Conservation (phyloP, 2,329 filamentous ascomycete species). For the Cryphonectria carpinicola region DNA sequence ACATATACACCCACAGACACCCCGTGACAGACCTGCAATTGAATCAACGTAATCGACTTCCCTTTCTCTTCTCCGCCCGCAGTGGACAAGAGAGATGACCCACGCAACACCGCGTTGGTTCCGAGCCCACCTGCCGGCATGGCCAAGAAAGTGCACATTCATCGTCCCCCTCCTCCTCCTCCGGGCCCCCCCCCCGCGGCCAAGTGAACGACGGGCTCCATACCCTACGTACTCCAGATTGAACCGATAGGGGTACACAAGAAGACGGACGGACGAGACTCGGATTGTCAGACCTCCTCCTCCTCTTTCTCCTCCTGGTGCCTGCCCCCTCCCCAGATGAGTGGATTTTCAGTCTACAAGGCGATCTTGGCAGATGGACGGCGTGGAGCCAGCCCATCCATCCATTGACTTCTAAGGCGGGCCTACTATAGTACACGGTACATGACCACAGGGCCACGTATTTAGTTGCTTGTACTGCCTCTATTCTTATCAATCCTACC, state of each 20-base stretch:
- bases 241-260: not conserved
- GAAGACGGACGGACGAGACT: not conserved
- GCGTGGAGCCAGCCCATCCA: not conserved
- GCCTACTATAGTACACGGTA: not conserved
- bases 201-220: not conserved
- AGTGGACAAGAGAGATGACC: not conserved
- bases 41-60: not conserved
- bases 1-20: not conserved
- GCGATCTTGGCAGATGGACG: not conserved
- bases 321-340: not conserved
- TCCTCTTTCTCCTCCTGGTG: not conserved
- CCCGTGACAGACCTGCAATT: not conserved
- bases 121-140: constrained; percentile 20
- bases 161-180: constrained; percentile 12
- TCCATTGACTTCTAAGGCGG: not conserved
- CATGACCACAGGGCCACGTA: not conserved
- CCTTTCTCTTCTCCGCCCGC: not conserved
- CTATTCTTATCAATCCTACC: not conserved
- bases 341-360: not conserved
- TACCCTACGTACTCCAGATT: not conserved
- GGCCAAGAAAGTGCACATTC: constrained; percentile 25
- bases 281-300: not conserved
- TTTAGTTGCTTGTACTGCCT: not conserved
- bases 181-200: too few relatives aligned
- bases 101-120: constrained; percentile 13